phyloP scores from a whole-genome alignment of 257 asterid genomes.

The Solanum paucissectum region DNA sequence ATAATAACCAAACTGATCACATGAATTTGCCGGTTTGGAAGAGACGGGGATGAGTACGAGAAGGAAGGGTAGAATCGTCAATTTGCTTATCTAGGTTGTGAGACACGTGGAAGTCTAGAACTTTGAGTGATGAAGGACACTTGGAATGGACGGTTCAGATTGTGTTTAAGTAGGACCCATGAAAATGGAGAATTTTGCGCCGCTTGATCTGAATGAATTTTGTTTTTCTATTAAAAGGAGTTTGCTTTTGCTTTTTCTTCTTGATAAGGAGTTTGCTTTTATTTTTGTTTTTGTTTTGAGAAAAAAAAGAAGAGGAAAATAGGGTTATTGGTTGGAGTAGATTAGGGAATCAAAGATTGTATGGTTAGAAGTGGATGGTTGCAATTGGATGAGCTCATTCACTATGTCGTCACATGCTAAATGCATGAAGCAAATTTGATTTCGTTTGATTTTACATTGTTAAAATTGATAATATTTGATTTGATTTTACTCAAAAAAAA shows the following conservation, averaged over 20 bases:
- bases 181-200: not conserved
- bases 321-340: not conserved
- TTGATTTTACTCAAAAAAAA: too few species aligned
- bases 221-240: not conserved
- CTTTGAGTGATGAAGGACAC: slow-evolving; percentile 8
- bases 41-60: slow-evolving; percentile 70
- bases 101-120: slow-evolving; percentile 48
- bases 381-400: not conserved
- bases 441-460: too few species aligned
- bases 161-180: not conserved
- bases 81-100: not conserved
- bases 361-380: not conserved
- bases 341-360: not conserved
- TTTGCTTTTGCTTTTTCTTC: not conserved
- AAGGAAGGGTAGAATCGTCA: slow-evolving; percentile 53
- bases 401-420: not conserved
- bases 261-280: not conserved
- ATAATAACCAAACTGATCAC: slow-evolving; percentile 33
- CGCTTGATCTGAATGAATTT: not conserved
- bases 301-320: not conserved
- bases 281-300: not conserved
- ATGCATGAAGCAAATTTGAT: not conserved
- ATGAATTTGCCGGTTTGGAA: slow-evolving; percentile 38
- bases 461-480: too few species aligned
- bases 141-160: slow-evolving; percentile 4